phyloP scores from a whole-genome alignment of 2,329 filamentous ascomycete species.

The Myotisia sp. region DNA sequence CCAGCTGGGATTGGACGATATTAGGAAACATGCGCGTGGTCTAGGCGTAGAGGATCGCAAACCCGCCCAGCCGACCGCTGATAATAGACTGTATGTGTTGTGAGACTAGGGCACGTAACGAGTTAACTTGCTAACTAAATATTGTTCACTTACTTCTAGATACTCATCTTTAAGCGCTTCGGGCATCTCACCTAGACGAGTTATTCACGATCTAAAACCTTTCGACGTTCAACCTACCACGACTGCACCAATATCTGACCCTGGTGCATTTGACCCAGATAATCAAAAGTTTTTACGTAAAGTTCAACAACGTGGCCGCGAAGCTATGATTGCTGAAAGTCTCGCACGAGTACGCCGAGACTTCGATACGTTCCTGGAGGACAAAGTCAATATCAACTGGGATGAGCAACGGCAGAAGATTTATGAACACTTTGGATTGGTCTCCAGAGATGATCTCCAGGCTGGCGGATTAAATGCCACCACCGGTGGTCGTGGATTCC shows the following conservation, averaged over 20 bases:
- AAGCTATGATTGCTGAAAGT: conserved; percentile 85
- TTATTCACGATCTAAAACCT: conserved; percentile 71
- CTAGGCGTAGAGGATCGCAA: conserved; percentile 53
- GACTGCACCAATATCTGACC: conserved; percentile 16
- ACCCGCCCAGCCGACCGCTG: conserved; percentile 26
- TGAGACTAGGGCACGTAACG: neutral
- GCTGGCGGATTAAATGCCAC: conserved; percentile 31
- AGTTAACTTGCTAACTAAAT: neutral
- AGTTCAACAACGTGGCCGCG: conserved; percentile 75
- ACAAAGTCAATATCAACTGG: conserved; percentile 92
- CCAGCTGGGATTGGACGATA: conserved; percentile 81
- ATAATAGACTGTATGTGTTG: conserved; percentile 36
- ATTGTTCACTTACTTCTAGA: conserved; percentile 29
- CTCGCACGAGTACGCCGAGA: conserved; percentile 76
- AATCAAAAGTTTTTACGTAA: conserved; percentile 64
- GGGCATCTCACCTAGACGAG: conserved; percentile 73
- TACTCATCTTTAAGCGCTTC: conserved; percentile 90
- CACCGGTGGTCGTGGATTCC: conserved; percentile 26
- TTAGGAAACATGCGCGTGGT: conserved; percentile 59
- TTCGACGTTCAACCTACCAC: conserved; percentile 55
- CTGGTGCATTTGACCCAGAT: conserved; percentile 35
- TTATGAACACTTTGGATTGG: conserved; percentile 89
- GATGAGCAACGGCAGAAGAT: conserved; percentile 84
- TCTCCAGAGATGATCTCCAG: conserved; percentile 30
- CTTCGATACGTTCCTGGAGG: conserved; percentile 86